phyloP scores from a whole-genome alignment of 1,284 basidiomycete genomes.

The Cryptococcus sp. region DNA sequence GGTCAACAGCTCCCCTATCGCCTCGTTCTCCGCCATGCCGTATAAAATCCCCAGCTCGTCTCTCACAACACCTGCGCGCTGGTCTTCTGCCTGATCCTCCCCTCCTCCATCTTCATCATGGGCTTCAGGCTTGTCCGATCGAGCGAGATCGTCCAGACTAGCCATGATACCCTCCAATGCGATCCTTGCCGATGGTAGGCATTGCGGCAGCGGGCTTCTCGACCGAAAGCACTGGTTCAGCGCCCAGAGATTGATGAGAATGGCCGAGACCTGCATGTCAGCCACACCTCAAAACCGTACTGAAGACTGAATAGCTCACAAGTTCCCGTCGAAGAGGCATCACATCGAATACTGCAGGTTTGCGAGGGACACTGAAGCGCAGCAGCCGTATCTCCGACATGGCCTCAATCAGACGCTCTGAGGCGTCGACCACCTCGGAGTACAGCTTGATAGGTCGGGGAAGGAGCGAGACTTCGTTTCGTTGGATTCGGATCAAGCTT shows the following conservation, averaged over 20 bases:
- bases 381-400: conserved; percentile 45
- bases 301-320: conserved; percentile 27
- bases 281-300: not conserved
- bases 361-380: conserved; percentile 42
- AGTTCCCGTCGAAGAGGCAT: conserved; percentile 48
- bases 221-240: conserved; percentile 48
- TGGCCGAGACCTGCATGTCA: conserved; percentile 29
- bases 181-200: conserved; percentile 46
- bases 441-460: conserved; percentile 48
- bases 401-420: conserved; percentile 44
- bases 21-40: conserved; percentile 46
- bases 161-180: conserved; percentile 42
- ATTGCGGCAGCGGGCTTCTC: conserved; percentile 48
- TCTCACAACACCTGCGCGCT: not conserved
- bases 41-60: conserved; percentile 42
- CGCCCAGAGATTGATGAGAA: conserved; percentile 49
- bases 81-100: not conserved
- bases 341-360: conserved; percentile 49
- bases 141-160: conserved; percentile 37
- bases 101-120: not conserved
- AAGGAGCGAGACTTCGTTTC: conserved; percentile 47
- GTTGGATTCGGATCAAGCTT: conserved; percentile 37
- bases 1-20: conserved; percentile 40
- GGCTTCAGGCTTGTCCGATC: conserved; percentile 14
- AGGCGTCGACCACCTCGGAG: conserved; percentile 43